phyloP scores from a whole-genome alignment of 1,284 basidiomycete genomes.

The Marasmius tenuissimus region DNA sequence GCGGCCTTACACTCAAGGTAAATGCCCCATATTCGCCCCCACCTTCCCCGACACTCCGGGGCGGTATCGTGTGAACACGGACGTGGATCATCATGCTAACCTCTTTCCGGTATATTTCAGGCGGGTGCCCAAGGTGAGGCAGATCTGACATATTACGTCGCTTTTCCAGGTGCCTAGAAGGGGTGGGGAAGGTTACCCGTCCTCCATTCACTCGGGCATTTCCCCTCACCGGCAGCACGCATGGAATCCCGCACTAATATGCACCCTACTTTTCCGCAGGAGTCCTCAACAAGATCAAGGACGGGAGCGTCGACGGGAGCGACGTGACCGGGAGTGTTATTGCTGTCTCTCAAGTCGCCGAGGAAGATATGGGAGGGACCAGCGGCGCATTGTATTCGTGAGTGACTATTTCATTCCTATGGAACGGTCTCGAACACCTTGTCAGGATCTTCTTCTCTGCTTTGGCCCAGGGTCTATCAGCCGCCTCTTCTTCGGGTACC shows the following conservation, averaged over 20 bases:
- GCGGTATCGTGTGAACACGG: background rate
- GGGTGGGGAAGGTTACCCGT: too few species aligned
- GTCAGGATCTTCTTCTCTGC: slow-evolving; percentile 84
- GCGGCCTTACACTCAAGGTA: slow-evolving; percentile 59
- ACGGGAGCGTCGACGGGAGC: slow-evolving; percentile 52
- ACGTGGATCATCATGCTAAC: background rate
- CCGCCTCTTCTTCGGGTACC: slow-evolving; percentile 30
- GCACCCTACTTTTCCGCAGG: slow-evolving; percentile 30
- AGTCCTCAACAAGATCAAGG: slow-evolving; percentile 49
- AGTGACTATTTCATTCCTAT: slow-evolving; percentile 25
- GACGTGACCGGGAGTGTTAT: slow-evolving; percentile 68
- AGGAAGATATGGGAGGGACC: slow-evolving; percentile 91
- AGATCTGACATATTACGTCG: background rate
- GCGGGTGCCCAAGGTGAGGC: slow-evolving; percentile 35
- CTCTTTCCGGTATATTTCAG: slow-evolving; percentile 20
- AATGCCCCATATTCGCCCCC: slow-evolving; percentile 24
- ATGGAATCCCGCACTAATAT: background rate
- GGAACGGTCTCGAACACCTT: background rate
- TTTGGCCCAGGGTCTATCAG: slow-evolving; percentile 75
- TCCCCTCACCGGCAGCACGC: background rate
- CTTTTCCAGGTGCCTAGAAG: too few species aligned
- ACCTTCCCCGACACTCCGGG: background rate
- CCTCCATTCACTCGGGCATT: background rate
- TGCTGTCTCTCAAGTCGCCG: slow-evolving; percentile 71
- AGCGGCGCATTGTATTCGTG: slow-evolving; percentile 90